Conservation (phyloP, 2,329 filamentous ascomycete species). For the Cyphellophora europaea region DNA sequence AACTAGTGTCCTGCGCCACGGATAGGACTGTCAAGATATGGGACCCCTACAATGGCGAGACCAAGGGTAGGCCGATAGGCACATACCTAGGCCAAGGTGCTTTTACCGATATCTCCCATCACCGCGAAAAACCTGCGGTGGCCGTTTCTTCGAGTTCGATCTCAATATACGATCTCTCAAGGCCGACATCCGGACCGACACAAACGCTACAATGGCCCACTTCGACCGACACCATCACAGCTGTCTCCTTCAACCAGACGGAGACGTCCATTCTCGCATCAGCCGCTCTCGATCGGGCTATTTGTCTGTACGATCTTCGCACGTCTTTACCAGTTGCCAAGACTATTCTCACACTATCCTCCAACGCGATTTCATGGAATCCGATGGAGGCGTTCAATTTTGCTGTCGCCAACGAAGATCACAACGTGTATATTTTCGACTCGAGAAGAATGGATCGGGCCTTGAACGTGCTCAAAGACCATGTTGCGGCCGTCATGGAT, state of each 20-base stretch:
- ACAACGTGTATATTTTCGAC: slow-evolving; percentile 88
- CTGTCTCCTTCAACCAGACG: slow-evolving; percentile 82
- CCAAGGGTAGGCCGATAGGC: slow-evolving; percentile 56
- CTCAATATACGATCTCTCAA: slow-evolving; percentile 78
- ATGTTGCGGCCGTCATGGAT: slow-evolving; percentile 90
- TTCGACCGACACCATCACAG: slow-evolving; percentile 79
- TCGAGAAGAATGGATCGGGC: slow-evolving; percentile 84
- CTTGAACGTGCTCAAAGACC: slow-evolving; percentile 80
- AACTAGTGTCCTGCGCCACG: slow-evolving; percentile 75
- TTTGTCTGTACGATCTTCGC: slow-evolving; percentile 87
- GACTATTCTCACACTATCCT: slow-evolving; percentile 70
- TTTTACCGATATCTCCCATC: slow-evolving; percentile 76
- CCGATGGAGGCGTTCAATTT: slow-evolving; percentile 97
- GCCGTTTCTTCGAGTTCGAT: slow-evolving; percentile 68
- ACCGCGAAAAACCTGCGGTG: slow-evolving; percentile 69
- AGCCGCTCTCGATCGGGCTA: slow-evolving; percentile 71
- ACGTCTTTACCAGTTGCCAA: slow-evolving; percentile 76
- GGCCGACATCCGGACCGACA: slow-evolving; percentile 65
- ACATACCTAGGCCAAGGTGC: slow-evolving; percentile 77
- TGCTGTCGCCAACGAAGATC: slow-evolving; percentile 86
- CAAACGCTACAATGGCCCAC: slow-evolving; percentile 84
- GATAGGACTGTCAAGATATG: slow-evolving; percentile 86
- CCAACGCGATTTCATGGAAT: slow-evolving; percentile 83
- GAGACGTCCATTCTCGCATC: slow-evolving; percentile 88
- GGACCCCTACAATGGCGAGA: slow-evolving; percentile 70